A percentile compares a stretch with the other conserved stretches of the same genome.
Evolutionary conservation across 352 stramenopile species (phyloP).

Genomic region (Globisporangium carolinianum): DNA sequence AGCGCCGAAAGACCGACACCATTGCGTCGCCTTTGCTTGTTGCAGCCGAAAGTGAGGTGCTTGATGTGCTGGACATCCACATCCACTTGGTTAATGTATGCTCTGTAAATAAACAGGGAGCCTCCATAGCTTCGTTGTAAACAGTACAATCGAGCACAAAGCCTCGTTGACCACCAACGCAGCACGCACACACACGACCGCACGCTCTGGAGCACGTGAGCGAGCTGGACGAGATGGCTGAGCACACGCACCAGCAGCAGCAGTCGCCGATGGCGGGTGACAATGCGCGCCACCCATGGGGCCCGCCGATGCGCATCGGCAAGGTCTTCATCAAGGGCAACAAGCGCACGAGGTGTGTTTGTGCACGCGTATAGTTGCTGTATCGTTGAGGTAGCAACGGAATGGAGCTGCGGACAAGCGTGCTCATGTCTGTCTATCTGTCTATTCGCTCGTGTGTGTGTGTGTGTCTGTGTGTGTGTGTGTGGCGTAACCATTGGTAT

Average conservation of each 20-base stretch:
- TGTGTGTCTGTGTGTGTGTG: neutral
- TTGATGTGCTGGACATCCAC: no score
- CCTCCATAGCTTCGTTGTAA: no score
- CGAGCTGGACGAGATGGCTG: constrained; percentile 3
- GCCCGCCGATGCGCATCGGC: constrained; percentile 70
- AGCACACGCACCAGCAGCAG: constrained; percentile 8
- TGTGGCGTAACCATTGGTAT: no score
- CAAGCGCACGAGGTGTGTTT: constrained; percentile 70
- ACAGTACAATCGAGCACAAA: neutral
- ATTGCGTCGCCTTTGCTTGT: constrained; percentile 18
- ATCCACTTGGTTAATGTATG: no score
- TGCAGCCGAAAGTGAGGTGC: no score
- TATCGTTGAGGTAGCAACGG: neutral
- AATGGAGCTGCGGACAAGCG: neutral
- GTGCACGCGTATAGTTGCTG: neutral
- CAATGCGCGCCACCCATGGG: constrained; percentile 56
- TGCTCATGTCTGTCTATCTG: neutral
- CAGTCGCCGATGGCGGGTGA: constrained; percentile 4
- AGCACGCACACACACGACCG: neutral
- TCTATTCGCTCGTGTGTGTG: neutral
- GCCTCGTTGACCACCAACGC: neutral
- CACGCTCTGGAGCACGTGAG: neutral
- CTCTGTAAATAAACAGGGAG: no score
- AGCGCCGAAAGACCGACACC: constrained; percentile 57
- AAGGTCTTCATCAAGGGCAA: constrained; percentile 87